Evolutionary conservation across 192 early-diverging fungal species (phyloP), one percentile per base, ranked within the genome.

Genomic region (Borealophlyctis nickersoniae): DNA sequence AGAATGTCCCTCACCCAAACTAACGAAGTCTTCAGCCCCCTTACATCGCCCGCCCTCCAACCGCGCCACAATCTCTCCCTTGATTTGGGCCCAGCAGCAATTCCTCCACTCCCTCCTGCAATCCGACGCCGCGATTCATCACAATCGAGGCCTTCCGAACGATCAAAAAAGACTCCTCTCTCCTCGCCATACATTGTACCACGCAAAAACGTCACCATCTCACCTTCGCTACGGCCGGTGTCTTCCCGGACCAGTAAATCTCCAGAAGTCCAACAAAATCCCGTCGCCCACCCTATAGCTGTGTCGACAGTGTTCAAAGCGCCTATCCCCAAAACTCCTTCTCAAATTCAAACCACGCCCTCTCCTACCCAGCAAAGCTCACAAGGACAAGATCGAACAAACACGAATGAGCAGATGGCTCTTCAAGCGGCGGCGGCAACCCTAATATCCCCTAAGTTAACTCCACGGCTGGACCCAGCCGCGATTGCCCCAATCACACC

Each of bases 401-500:
- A n/a, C n/a, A n/a, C n/a, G n/a, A n/a, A n/a, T n/a, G n/a, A n/a
- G n/a, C n/a, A n/a, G n/a, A n/a, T n/a, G n/a, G n/a, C n/a, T n/a
- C n/a, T n/a, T n/a, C n/a, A n/a, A 26, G 64, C 52, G 16, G 57
- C 66, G 24, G 45, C 66, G 4, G 49, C 65, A 3, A 14, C 52
- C 9, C 55, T 56, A 53, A 29, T 58, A n/a, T 63, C 65, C 29
- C 54, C 65, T 2, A 51, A 55, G 4, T 39, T 59, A 11, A 60
- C 71, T 2, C 70, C 70, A 29, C 63, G 57, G 35, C 49, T 63
- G 14, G 54, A 27, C n/a, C 68, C 68, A 14, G 9, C 51, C 23
- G 29, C 29, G 27, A 33, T 87, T 16, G 78, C 80, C 28, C 88
- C 88, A 7, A 83, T 85, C 4, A 90, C 89, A 0, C 89, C 89